phyloP scores from a whole-genome alignment of 306 rosid genomes.

The Sechiopsis laciniata region DNA sequence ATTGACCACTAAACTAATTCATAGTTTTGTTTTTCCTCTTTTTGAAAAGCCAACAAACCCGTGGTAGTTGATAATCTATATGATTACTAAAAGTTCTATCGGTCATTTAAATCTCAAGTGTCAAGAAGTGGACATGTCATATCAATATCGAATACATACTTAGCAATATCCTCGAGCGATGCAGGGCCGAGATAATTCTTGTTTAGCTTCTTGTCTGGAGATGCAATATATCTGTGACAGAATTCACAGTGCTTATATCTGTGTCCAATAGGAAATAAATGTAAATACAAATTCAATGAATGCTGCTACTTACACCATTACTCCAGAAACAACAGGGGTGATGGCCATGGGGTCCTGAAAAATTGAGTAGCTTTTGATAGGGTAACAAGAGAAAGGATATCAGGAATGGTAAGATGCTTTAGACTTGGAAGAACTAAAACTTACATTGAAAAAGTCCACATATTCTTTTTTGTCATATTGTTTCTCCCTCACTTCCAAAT shows the following conservation, averaged over 20 bases:
- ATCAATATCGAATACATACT: conserved; percentile 32
- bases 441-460: conserved; percentile 68
- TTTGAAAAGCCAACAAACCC: no score
- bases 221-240: conserved; percentile 60
- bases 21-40: no score
- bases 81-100: background rate
- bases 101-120: conserved; percentile 8
- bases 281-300: background rate
- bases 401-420: background rate
- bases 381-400: background rate
- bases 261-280: background rate
- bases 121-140: background rate
- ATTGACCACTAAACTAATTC: no score
- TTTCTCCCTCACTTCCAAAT: conserved; percentile 91
- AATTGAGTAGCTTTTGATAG: conserved; percentile 4
- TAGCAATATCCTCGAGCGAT: conserved; percentile 60
- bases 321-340: conserved; percentile 58
- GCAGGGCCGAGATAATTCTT: conserved; percentile 83
- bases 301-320: conserved; percentile 65
- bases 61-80: background rate
- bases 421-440: conserved; percentile 28
- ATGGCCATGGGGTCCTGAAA: conserved; percentile 49
- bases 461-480: conserved; percentile 78
- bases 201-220: conserved; percentile 61
- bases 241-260: background rate